Evolutionary conservation across 2,329 filamentous ascomycete genomes (phyloP), one percentile per base, ranked within the genome.

Genomic region (Ophiocordyceps camponoti-saundersi): DNA sequence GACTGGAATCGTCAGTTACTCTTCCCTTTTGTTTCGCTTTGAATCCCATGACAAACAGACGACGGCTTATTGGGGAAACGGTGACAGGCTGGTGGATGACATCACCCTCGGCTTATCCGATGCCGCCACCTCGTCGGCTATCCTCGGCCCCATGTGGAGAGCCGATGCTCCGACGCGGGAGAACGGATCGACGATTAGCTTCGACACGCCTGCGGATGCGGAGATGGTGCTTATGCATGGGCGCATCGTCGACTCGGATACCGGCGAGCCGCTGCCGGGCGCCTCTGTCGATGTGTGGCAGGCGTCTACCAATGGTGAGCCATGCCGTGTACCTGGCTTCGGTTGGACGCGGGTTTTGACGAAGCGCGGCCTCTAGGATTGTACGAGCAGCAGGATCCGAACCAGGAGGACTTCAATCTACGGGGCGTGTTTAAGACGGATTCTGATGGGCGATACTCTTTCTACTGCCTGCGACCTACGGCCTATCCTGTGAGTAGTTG

Each of bases 91-190:
- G 4, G 83, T 89, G 44, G 85, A 90, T 60, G 84, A 90, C 60
- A 90, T 92, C 57, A 85, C 82, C 47, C 82, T 79, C 65, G 79
- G 77, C 45, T 52, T 57, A 34, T 51, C 57, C 39, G 65, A 67
- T 15, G 57, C 65, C 15, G 70, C 79, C 12, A 92, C 85, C 6
- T 76, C 84, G 2, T 84, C 83, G 4, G 79, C 86, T 40, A 87
- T 94, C 53, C 73, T 94, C 0, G 87, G 87, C 0, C 87, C 87
- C 1, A 94, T 94, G 66, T 93, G 85, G 76, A 75, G 85, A 6
- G 72, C 77, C 42, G 73, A 88, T 53, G 78, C 85, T 0, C 85
- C 86, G 6, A 65, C 73, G 48, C 73, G 80, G 44, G 65, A 77
- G n/a, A 83, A 83, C 57, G 86, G 83, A 45, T 74, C 71, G 43